Evolutionary conservation across 1,284 basidiomycete genomes (phyloP).

Genomic region (Moesziomyces globuligerus): DNA sequence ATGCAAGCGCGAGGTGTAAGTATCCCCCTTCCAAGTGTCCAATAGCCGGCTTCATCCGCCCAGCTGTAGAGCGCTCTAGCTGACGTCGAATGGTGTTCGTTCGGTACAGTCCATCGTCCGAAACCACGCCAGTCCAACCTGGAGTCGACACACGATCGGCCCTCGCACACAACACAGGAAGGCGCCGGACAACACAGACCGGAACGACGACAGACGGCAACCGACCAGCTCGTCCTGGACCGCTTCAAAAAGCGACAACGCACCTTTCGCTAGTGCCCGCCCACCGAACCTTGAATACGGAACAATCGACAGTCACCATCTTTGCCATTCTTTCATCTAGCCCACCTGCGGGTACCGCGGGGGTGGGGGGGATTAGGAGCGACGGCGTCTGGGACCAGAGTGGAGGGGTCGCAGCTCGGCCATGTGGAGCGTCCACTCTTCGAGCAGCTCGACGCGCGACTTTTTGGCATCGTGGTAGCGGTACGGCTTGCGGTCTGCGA

Average conservation of each 20-base stretch:
- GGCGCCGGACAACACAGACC: no score
- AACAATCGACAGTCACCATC: no score
- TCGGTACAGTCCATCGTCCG: background rate
- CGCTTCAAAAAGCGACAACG: conserved; percentile 67
- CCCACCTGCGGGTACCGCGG: no score
- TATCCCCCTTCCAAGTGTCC: conserved; percentile 7
- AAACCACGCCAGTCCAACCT: conserved; percentile 68
- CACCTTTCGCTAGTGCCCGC: conserved; percentile 12
- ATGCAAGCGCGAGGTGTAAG: conserved; percentile 77
- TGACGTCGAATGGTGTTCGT: no score
- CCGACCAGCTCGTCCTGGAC: conserved; percentile 82
- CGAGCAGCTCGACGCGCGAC: background rate
- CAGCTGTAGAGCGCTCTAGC: no score
- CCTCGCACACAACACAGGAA: no score
- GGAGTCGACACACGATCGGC: conserved; percentile 77
- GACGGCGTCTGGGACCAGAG: background rate
- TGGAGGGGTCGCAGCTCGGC: conserved; percentile 4
- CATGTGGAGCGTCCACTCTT: conserved; percentile 8
- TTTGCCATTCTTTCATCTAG: no score
- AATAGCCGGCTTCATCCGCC: no score
- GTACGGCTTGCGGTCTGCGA: conserved; percentile 35
- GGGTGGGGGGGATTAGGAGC: no score
- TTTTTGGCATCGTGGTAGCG: background rate
- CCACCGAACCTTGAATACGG: no score
- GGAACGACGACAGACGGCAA: conserved; percentile 79